Conservation (phyloP, 306 rosid species). For the Pterocarpus macrocarpus region DNA sequence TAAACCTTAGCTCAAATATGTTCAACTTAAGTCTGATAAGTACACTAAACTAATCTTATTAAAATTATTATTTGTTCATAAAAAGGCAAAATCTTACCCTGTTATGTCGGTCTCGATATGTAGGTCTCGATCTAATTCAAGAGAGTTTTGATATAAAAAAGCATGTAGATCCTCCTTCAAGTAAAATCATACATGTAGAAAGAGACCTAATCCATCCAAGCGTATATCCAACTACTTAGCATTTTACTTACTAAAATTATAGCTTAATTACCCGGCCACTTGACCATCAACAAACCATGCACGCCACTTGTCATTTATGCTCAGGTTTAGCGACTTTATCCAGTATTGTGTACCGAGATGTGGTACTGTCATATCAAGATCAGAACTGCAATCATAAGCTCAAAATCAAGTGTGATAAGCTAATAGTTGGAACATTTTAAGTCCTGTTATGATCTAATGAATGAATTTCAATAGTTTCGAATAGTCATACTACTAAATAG, state of each 20-base stretch:
- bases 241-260: background rate
- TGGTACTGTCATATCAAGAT: slow-evolving; percentile 55
- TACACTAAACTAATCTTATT: too few species aligned
- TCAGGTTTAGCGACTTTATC: slow-evolving; percentile 61
- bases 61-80: too few species aligned
- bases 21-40: too few species aligned
- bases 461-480: background rate
- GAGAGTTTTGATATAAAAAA: background rate
- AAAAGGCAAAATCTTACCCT: too few species aligned
- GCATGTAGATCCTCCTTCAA: background rate
- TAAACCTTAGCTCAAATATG: too few species aligned
- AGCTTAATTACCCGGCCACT: slow-evolving; percentile 59
- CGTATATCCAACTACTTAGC: background rate
- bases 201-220: background rate
- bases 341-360: slow-evolving; percentile 54
- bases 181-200: background rate
- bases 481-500: background rate
- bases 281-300: slow-evolving; percentile 71
- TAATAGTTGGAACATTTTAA: background rate
- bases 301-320: slow-evolving; percentile 52
- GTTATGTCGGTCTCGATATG: too few species aligned
- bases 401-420: background rate
- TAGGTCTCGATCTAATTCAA: background rate
- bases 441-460: background rate
- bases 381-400: slow-evolving; percentile 48